Base-by-base conservation (phyloP, 139 green algal species). In the Picochlorum sp. region DNA sequence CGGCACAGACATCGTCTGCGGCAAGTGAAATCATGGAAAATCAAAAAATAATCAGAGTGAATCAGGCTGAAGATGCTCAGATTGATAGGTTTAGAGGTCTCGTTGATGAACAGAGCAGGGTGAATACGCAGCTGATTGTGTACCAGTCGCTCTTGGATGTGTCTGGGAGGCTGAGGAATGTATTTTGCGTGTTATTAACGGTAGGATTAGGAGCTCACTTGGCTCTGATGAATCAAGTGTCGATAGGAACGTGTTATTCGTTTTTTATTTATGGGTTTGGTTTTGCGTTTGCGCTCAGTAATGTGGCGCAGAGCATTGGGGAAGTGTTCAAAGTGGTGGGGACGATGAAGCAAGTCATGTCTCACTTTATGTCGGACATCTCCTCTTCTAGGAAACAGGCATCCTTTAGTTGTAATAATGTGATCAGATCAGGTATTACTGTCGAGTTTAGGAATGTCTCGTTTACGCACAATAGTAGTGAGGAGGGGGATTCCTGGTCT, bases 11-110 rank as follows among this genome's bases (percentile, higher is more conserved):
- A 4, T 51, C 58, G 4, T 47, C 64, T 2, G 64, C 64, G 2
- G 71, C 71, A 14, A 49, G 59, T 44, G 71, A 77, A 28, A 21
- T 72, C 6, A 46, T 77, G 13, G 71, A 77, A 47, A 77, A 77
- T 68, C 65, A 68, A 6, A 32, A 41, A 30, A 38, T 58, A 20
- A 49, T 69, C 8, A 47, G 30, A n/a, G 46, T 68, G 37, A 72
- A 72, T 72, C 51, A 52, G 14, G 61, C 66, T 64, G 34, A 77
- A 59, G 9, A 45, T 21, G 28, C 45, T 6, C 63, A 77, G 58
- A 30, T 69, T 20, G 28, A 34, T 6, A 47, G 71, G 26, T 77
- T 67, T 58, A 28, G 45, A 9, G 26, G 34, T 6, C 58, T 77
- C 56, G 41, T 73, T 30, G 64, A 69, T 37, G 11, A 4, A 0